A percentile compares a stretch with the other conserved stretches of the same genome.
These are phyloP conservation scores for Saturnispora silvae DNA, from an alignment of 805 yeast species.

Conservation along the genomic window DNA sequence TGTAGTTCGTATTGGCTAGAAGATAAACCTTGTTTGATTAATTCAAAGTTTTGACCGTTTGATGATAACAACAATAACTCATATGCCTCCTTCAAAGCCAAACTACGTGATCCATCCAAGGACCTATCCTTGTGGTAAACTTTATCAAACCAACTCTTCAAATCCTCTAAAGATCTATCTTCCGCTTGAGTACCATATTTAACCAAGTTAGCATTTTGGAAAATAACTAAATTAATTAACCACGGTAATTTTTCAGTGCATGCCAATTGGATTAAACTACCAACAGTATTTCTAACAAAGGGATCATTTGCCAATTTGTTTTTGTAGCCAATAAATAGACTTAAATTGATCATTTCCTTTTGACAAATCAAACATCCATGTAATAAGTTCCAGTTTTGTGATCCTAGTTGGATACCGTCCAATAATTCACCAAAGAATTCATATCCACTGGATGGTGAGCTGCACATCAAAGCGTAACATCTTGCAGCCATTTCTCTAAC, in stretches of 20 bases:
- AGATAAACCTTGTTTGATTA: constrained; percentile 23
- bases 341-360: constrained; percentile 21
- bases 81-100: constrained; percentile 28
- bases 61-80: constrained; percentile 21
- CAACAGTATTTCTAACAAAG: constrained; percentile 8
- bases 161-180: constrained; percentile 9
- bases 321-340: not conserved
- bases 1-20: constrained; percentile 38
- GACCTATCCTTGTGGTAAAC: constrained; percentile 17
- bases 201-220: constrained; percentile 13
- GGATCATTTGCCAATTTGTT: not conserved
- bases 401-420: not conserved
- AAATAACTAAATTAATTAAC: constrained; percentile 17
- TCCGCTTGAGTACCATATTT: constrained; percentile 5
- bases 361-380: constrained; percentile 56
- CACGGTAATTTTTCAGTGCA: constrained; percentile 13
- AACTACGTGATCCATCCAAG: constrained; percentile 41
- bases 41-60: constrained; percentile 9
- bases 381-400: constrained; percentile 30
- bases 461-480: constrained; percentile 44
- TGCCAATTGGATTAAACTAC: constrained; percentile 13
- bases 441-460: no score
- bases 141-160: constrained; percentile 29
- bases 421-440: no score
- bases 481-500: constrained; percentile 81